Conservation (phyloP, 2,329 filamentous ascomycete genomes). For the Xylariales sp. region DNA sequence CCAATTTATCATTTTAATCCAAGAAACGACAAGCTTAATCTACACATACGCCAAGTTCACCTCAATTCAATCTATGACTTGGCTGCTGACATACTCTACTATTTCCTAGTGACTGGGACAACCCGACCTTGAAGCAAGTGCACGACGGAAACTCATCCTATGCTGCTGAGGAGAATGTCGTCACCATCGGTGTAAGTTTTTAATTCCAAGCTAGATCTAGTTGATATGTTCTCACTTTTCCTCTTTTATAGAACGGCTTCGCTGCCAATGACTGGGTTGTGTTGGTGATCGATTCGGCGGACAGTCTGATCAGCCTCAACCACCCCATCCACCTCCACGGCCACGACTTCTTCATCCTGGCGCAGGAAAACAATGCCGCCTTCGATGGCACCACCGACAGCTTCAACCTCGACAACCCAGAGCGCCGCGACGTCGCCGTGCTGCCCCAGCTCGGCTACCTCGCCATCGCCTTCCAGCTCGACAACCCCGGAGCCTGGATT, state of each 20-base stretch:
- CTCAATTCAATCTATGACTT: no score
- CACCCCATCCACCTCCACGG: no score
- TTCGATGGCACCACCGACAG: constrained; percentile 14
- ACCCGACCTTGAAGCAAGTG: constrained; percentile 25
- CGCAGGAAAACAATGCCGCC: constrained; percentile 17
- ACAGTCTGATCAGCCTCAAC: constrained; percentile 8
- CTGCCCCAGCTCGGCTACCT: constrained; percentile 37
- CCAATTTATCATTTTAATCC: no score
- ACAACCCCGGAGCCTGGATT: constrained; percentile 46
- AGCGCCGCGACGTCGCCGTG: constrained; percentile 39
- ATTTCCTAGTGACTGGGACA: constrained; percentile 36
- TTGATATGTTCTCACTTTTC: no score
- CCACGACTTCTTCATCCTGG: constrained; percentile 32
- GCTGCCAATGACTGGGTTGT: constrained; percentile 19
- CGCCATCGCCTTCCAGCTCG: constrained; percentile 39
- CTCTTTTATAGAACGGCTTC: no score
- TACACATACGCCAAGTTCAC: no score
- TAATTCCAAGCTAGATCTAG: no score
- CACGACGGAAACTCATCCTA: constrained; percentile 12
- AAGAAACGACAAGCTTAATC: no score
- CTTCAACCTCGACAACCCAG: constrained; percentile 34
- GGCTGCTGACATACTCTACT: no score
- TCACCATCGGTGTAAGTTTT: constrained; percentile 11
- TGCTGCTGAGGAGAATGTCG: constrained; percentile 16
- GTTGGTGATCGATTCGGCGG: constrained; percentile 14